Evolutionary conservation across 345 rosid species (phyloP), one percentile per base, ranked within the genome.

Genomic region (Psidium friedrichsthalianum): DNA sequence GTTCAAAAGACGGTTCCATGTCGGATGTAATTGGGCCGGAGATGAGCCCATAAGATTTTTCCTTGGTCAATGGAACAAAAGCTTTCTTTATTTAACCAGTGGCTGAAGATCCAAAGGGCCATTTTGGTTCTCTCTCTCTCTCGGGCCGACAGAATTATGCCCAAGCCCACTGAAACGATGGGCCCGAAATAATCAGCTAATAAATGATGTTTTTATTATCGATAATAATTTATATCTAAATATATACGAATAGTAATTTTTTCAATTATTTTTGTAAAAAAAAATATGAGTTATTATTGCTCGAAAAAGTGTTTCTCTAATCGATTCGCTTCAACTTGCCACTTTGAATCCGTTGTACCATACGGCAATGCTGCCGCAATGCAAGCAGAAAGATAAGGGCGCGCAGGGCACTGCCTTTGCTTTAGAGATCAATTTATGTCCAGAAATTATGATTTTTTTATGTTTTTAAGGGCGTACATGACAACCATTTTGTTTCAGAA

Each of bases 261-360:
- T 0, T 14, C 3, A 5, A 7, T 16, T 15, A 2, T 29, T 29
- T 29, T 15, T 3, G 0, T 7, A 16, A 27, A 2, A 16, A 27
- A 2, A 2, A 15, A 64, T 8, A 10, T 4, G 11, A 56, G 4
- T 1, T 4, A 10, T 22, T 8, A 56, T 56, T 22, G 24, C 42
- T 10, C 9, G 4, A 13, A 14, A 13, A 5, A 52, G 14, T 52
- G 13, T 49, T 49, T 47, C 9, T 9, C 1, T 47, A 8, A 47
- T 36, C 36, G 36, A 36, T 36, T 36, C 36, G 3, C 36, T 36
- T 36, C 36, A 3, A 36, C 36, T 36, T 36, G 36, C 36, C 36
- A 36, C 36, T 36, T 36, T 3, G 36, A 36, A 3, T 36, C 36
- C 36, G 3, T 36, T 3, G 2, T 36, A 36, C 36, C 36, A 36